Conservation (phyloP, 371 early-diverging fungal genomes). For the Apophysomyces variabilis region DNA sequence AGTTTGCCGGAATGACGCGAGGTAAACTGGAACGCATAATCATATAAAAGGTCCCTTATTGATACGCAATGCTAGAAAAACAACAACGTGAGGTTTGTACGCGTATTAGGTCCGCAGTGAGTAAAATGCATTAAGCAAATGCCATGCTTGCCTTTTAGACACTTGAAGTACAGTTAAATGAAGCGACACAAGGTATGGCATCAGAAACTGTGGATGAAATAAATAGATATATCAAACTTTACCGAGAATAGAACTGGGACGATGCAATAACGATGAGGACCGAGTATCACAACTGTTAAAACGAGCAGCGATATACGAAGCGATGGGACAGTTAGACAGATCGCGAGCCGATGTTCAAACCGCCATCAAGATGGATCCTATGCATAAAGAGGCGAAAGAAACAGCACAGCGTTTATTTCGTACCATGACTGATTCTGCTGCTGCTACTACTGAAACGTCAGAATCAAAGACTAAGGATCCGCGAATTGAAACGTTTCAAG, state of each 20-base stretch:
- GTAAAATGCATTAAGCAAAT: not conserved
- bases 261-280: slow-evolving; percentile 22
- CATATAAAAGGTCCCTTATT: not conserved
- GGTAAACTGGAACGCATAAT: slow-evolving; percentile 8
- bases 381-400: slow-evolving; percentile 37
- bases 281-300: slow-evolving; percentile 29
- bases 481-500: slow-evolving; percentile 23
- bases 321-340: slow-evolving; percentile 28
- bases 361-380: slow-evolving; percentile 41
- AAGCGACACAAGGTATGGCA: slow-evolving; percentile 13
- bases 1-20: slow-evolving; percentile 6
- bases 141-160: not conserved
- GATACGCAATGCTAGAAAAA: not conserved
- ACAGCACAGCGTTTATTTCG: slow-evolving; percentile 23
- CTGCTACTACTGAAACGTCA: not conserved
- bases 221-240: not conserved
- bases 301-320: slow-evolving; percentile 43
- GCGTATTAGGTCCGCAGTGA: not conserved
- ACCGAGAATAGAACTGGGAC: slow-evolving; percentile 18
- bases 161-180: slow-evolving; percentile 12
- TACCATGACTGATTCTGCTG: not conserved
- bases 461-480: slow-evolving; percentile 10
- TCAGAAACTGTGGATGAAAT: not conserved
- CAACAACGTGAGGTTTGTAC: not conserved
- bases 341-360: slow-evolving; percentile 45